Base-by-base conservation (phyloP, 2,329 filamentous ascomycete genomes). In the Aspergillus fructus region DNA sequence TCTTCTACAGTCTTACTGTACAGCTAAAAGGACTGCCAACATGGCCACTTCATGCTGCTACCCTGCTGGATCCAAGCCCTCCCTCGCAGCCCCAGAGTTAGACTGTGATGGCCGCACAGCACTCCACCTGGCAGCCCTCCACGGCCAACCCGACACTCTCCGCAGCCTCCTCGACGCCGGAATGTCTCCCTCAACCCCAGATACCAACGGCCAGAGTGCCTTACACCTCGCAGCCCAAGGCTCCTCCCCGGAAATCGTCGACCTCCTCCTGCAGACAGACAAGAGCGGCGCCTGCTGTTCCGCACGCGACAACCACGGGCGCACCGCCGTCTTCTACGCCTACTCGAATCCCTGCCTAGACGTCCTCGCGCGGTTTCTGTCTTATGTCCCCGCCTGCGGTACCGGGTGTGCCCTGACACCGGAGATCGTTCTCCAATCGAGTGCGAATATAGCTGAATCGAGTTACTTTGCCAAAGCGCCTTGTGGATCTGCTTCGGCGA, bases 181-280 rank as follows among this genome's bases (percentile, higher is more conserved):
- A 12, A 37, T 50, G 23, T 15, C 15, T 30, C 12, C 33, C 21
- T 49, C 43, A 15, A 12, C 23, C 11, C 30, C 43, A 7, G 55
- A 60, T 48, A 23, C 17, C 27, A 42, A 37, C 5, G 59, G 59
- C 43, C 59, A 60, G 37, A 53, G 55, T 0, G 30, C 59, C 2
- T 17, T 60, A 4, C 55, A 60, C 27, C 15, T 60, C 39, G 55
- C 59, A 4, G 59, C 59, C 9, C 55, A 60, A 24, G 39, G 45
- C 34, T 50, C 48, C n/a, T 40, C 37, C 3, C 13, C 43, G 1
- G 41, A 50, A 5, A 33, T 53, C n/a, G 34, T 56, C 52, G 45
- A 50, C 4, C 12, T 49, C 23, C 52, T 60, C 6, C 52, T 60
- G 0, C 9, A 58, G 15, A 13, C 43, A 11, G 47, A 47, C 8